Base-by-base conservation (phyloP, 805 yeast species). In the Metschnikowia bowlesiae region DNA sequence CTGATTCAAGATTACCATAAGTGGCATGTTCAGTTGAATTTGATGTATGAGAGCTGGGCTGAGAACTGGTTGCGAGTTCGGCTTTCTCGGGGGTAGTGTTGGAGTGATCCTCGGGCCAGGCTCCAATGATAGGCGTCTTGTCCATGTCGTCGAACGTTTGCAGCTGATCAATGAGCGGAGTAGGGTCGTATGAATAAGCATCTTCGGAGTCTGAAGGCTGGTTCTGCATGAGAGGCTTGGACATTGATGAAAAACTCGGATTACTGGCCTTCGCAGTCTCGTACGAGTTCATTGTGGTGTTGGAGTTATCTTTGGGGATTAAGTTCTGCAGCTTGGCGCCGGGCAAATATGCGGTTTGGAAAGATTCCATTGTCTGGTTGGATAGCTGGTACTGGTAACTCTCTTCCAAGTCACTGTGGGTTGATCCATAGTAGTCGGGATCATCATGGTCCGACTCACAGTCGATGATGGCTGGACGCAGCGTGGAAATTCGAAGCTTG, bases 181-280 rank as follows among this genome's bases (percentile, higher is more conserved):
- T 71, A 8, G 58, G 61, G 45, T 71, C 75, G 39, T 62, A 54
- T 41, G 66, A 69, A 39, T 16, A 14, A 14, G 40, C 16, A 11
- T 56, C 61, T 39, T 67, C 73, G 37, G 63, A 53, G 46, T 63
- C 67, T 5, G 43, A 18, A 40, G 62, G 47, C 26, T 54, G 55
- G 31, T 64, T 61, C 39, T 62, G 59, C 33, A 70, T 52, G 6
- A 70, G 52, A 26, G 72, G 66, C 18, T 64, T 57, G 53, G 69
- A 68, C 39, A 70, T 69, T 31, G 73, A 65, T 2, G 67, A 57
- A 53, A 70, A 66, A 49, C 74, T 69, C 8, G 67, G 69, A 16
- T 46, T 52, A 49, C 47, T 42, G 28, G 51, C 58, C 35, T 53
- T 48, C n/a, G 71, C 71, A 3, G 71, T 67, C 51, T 59, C 45